Evolutionary conservation across 2,329 filamentous ascomycete genomes (phyloP).

Genomic region (Colletotrichum karsti): DNA sequence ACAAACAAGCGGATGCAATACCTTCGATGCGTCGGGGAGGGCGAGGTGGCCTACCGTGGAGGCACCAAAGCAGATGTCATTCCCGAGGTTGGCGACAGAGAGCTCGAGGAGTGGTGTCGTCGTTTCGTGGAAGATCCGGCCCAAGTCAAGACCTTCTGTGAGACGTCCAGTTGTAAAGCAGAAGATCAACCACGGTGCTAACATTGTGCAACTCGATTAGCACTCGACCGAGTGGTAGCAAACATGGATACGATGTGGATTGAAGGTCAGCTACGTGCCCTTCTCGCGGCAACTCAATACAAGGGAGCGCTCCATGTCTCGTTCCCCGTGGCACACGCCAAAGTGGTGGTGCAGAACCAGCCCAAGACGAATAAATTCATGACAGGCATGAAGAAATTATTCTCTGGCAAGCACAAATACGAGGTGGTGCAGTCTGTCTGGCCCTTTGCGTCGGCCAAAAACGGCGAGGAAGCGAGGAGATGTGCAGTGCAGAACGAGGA

Average conservation of each 20-base stretch:
- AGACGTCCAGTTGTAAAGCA: background rate
- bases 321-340: slow-evolving; percentile 59
- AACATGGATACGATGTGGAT: slow-evolving; percentile 65
- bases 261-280: slow-evolving; percentile 60
- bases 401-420: slow-evolving; percentile 61
- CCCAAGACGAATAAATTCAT: slow-evolving; percentile 64
- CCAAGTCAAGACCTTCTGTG: slow-evolving; percentile 54
- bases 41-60: slow-evolving; percentile 60
- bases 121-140: slow-evolving; percentile 55
- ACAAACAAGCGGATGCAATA: slow-evolving; percentile 58
- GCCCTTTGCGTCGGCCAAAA: slow-evolving; percentile 62
- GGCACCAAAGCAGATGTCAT: slow-evolving; percentile 49
- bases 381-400: slow-evolving; percentile 59
- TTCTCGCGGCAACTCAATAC: slow-evolving; percentile 59
- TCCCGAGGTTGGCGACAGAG: slow-evolving; percentile 52
- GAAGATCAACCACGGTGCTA: too few relatives aligned
- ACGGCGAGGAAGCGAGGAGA: slow-evolving; percentile 50
- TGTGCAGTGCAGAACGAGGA: slow-evolving; percentile 65
- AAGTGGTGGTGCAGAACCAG: slow-evolving; percentile 58
- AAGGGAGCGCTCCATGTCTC: slow-evolving; percentile 56
- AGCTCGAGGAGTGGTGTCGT: slow-evolving; percentile 58
- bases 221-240: slow-evolving; percentile 59
- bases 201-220: background rate
- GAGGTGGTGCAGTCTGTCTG: slow-evolving; percentile 65
- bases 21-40: slow-evolving; percentile 56